phyloP scores from a whole-genome alignment of 225 moss, liverwort and hornwort species.

The Thuidium tamariscinum region DNA sequence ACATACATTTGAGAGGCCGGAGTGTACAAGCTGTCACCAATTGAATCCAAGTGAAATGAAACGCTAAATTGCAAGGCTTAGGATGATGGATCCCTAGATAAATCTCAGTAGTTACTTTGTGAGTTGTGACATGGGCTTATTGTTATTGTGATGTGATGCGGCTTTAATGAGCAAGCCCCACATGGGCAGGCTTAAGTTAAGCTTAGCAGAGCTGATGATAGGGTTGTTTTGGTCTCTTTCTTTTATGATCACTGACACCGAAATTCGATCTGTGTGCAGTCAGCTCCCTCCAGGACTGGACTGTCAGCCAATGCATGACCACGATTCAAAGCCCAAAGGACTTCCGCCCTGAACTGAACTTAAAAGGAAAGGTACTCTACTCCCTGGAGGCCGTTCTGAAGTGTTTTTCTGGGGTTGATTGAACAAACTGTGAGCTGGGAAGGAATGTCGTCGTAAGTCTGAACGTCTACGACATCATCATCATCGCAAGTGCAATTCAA shows the following conservation, averaged over 20 bases:
- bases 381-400: neutral
- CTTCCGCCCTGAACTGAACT: neutral
- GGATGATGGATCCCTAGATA: no score
- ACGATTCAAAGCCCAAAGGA: neutral
- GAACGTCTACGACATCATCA: neutral
- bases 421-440: neutral
- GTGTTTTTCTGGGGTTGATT: neutral
- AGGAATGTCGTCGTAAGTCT: neutral
- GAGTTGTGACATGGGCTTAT: neutral
- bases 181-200: neutral
- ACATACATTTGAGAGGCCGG: no score
- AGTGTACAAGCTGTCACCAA: no score
- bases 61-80: no score
- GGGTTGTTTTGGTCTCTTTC: conserved; percentile 7
- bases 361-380: no score
- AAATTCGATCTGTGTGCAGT: neutral
- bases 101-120: no score
- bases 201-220: neutral
- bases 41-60: no score
- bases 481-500: neutral
- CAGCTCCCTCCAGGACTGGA: no score
- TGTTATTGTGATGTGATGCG: neutral
- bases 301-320: neutral
- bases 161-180: conserved; percentile 1
- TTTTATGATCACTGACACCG: neutral